These are phyloP conservation scores for Eimeria brunetti DNA, from an alignment of 169 alveolate species.

Conservation along the genomic window DNA sequence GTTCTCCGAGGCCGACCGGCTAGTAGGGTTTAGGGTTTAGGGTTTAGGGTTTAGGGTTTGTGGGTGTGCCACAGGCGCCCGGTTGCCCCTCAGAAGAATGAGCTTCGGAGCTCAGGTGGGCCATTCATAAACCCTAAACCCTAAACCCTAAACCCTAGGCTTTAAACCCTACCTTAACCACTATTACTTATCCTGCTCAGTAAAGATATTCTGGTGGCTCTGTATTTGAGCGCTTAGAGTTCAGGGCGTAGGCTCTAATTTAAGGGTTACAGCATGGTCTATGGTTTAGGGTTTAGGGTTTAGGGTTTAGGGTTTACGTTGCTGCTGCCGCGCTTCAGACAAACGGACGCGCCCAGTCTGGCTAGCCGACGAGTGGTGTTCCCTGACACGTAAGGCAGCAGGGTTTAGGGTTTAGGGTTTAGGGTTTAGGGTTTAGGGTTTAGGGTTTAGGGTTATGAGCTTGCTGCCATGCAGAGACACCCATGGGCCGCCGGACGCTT, in stretches of 20 bases:
- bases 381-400: neutral
- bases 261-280: neutral
- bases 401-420: slow-evolving; percentile 15
- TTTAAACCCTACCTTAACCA: neutral
- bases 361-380: slow-evolving; percentile 60
- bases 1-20: neutral
- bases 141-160: slow-evolving; percentile 25
- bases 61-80: slow-evolving; percentile 3
- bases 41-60: slow-evolving; percentile 17
- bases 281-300: slow-evolving; percentile 2
- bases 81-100: neutral
- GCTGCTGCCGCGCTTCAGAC: slow-evolving; percentile 33
- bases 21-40: neutral
- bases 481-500: slow-evolving; percentile 36
- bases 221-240: neutral
- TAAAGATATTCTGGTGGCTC: neutral
- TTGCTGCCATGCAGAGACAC: slow-evolving; percentile 14
- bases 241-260: neutral
- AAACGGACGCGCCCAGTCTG: neutral
- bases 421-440: slow-evolving; percentile 25
- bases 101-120: slow-evolving; percentile 4
- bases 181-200: neutral
- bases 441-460: slow-evolving; percentile 31
- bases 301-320: neutral
- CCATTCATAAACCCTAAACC: neutral